Conservation (phyloP, 2,329 filamentous ascomycete genomes). For the Didymella arachidicola region DNA sequence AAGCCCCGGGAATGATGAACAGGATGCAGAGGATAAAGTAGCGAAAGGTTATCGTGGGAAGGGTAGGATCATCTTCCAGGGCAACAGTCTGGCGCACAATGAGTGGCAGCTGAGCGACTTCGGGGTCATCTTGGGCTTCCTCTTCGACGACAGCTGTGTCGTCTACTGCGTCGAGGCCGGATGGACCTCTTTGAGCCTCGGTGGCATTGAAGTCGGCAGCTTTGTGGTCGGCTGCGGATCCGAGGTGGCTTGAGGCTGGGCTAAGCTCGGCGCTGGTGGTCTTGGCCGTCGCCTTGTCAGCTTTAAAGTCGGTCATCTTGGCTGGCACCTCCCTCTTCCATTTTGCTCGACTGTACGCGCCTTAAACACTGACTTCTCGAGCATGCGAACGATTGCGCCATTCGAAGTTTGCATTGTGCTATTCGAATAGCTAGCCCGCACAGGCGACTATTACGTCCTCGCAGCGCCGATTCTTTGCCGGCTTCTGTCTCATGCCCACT, state of each 20-base stretch:
- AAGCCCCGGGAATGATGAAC: constrained; percentile 65
- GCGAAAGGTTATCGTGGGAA: constrained; percentile 66
- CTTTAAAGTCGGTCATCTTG: constrained; percentile 19
- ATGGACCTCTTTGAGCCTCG: constrained; percentile 8
- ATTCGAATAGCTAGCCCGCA: constrained; percentile 6
- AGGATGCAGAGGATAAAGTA: constrained; percentile 65
- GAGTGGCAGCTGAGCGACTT: constrained; percentile 58
- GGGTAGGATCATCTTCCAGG: constrained; percentile 63
- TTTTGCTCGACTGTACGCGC: not conserved
- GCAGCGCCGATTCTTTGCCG: constrained; percentile 7
- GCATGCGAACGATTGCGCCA: constrained; percentile 15
- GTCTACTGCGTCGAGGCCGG: constrained; percentile 16
- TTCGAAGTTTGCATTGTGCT: constrained; percentile 20
- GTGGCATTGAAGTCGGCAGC: constrained; percentile 5
- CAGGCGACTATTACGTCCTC: constrained; percentile 17
- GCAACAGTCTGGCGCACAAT: constrained; percentile 66
- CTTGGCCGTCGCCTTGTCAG: constrained; percentile 26
- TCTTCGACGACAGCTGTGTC: constrained; percentile 23
- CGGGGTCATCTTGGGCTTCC: constrained; percentile 35
- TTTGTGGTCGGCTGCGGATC: constrained; percentile 8
- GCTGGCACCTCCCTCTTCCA: constrained; percentile 11
- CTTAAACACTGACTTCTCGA: constrained; percentile 9
- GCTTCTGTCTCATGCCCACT: constrained; percentile 5
- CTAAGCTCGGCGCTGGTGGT: constrained; percentile 24
- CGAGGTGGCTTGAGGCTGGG: constrained; percentile 18